Evolutionary conservation across 139 green algal species (phyloP).

Genomic region (Monoraphidium neglectum): DNA sequence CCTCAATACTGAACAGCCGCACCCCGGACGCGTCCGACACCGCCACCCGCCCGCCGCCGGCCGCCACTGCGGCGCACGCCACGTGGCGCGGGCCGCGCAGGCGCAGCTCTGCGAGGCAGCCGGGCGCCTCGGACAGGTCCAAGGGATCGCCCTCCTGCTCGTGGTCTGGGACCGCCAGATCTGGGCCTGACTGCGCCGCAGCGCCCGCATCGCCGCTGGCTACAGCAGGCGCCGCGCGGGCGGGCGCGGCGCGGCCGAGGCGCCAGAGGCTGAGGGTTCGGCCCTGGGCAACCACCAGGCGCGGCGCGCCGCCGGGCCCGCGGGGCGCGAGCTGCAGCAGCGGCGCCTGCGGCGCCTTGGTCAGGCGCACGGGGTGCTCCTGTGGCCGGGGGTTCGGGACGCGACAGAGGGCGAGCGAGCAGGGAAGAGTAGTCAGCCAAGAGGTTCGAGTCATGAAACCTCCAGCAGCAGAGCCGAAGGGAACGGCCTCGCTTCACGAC

Average conservation of each 20-base stretch:
- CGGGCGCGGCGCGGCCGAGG: slow-evolving; percentile 31
- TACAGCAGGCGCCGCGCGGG: slow-evolving; percentile 14
- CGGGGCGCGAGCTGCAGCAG: slow-evolving; percentile 49
- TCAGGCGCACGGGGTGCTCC: slow-evolving; percentile 60
- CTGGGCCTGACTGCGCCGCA: slow-evolving; percentile 3
- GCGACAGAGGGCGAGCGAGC: background rate
- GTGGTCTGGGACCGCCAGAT: slow-evolving; percentile 10
- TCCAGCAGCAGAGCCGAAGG: background rate
- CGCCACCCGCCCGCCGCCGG: slow-evolving; percentile 64
- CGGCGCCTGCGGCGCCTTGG: slow-evolving; percentile 70
- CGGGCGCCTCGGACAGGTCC: slow-evolving; percentile 45
- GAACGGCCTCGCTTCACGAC: background rate
- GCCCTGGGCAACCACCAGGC: slow-evolving; percentile 56
- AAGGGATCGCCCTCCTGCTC: slow-evolving; percentile 39
- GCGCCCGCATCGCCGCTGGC: slow-evolving; percentile 29
- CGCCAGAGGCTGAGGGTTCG: slow-evolving; percentile 64
- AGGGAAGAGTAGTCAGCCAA: background rate
- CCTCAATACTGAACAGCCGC: slow-evolving; percentile 49
- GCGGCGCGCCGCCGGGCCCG: slow-evolving; percentile 10
- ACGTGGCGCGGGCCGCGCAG: slow-evolving; percentile 39
- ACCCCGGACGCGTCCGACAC: slow-evolving; percentile 53
- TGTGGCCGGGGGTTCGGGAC: slow-evolving; percentile 39
- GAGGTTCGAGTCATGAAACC: background rate
- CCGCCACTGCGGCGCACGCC: slow-evolving; percentile 60
- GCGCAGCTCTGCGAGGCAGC: slow-evolving; percentile 53